A percentile compares a stretch with the other conserved stretches of the same genome.
These are phyloP conservation scores for Stachybotrys chlorohalonatus DNA, from an alignment of 2,329 filamentous ascomycete genomes.

Conservation along the genomic window DNA sequence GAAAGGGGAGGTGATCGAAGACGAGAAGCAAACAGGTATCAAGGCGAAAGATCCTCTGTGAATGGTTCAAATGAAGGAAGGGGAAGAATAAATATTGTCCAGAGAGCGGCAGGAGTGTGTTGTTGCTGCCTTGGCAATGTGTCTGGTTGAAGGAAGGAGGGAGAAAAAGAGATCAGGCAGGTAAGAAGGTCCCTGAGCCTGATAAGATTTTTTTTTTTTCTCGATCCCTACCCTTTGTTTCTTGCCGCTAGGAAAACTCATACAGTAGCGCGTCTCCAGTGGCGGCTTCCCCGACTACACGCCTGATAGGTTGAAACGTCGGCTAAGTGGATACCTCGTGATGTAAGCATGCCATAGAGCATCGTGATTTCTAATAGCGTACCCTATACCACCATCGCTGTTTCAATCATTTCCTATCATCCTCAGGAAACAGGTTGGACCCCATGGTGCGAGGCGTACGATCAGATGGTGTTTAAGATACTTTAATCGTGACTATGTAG, in stretches of 20 bases:
- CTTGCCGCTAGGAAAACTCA: conserved; percentile 15
- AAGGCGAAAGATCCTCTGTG: not conserved
- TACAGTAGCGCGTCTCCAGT: not conserved
- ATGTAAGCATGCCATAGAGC: not conserved
- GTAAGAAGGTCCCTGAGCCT: not conserved
- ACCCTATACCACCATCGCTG: too few species aligned
- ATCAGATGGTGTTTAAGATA: too few species aligned
- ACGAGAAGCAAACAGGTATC: not conserved
- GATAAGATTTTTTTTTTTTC: conserved; percentile 4
- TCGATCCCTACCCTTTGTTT: conserved; percentile 14
- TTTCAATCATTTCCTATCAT: too few species aligned
- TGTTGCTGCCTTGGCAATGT: not conserved
- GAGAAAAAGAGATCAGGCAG: not conserved
- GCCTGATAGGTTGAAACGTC: not conserved
- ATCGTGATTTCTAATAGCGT: not conserved
- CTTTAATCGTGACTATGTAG: too few species aligned
- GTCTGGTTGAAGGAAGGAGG: conserved; percentile 1
- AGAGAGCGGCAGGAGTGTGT: not conserved
- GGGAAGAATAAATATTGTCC: not conserved
- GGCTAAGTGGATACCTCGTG: not conserved
- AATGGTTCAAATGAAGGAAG: conserved; percentile 11
- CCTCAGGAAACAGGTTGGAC: too few species aligned
- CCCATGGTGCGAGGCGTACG: too few species aligned
- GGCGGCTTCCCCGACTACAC: not conserved
- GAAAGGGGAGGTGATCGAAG: not conserved